Evolutionary conservation across 2,329 filamentous ascomycete genomes (phyloP).

Genomic region (Epichloe bromicola): DNA sequence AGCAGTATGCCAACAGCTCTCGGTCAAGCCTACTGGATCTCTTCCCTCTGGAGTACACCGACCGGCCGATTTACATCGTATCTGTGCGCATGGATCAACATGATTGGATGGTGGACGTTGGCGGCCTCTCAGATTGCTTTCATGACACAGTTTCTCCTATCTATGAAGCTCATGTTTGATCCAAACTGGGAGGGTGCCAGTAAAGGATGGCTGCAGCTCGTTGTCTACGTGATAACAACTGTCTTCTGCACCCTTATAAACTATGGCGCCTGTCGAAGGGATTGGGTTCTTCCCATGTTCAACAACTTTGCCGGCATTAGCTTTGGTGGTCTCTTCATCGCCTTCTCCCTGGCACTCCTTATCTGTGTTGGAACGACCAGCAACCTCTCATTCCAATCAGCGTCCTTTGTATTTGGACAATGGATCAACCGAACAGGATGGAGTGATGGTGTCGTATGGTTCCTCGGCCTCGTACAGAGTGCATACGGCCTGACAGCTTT

Average conservation of each 20-base stretch:
- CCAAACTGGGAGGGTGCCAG: slow-evolving; percentile 30
- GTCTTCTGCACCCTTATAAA: slow-evolving; percentile 35
- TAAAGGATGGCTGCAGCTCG: slow-evolving; percentile 39
- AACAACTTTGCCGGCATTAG: slow-evolving; percentile 43
- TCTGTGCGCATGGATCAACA: slow-evolving; percentile 48
- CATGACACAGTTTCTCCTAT: slow-evolving; percentile 43
- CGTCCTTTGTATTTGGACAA: slow-evolving; percentile 36
- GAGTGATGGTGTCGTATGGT: slow-evolving; percentile 43
- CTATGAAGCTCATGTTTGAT: slow-evolving; percentile 42
- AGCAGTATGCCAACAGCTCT: slow-evolving; percentile 47
- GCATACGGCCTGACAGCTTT: slow-evolving; percentile 44
- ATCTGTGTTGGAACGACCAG: slow-evolving; percentile 35
- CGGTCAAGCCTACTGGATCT: slow-evolving; percentile 45
- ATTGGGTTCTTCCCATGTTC: slow-evolving; percentile 29
- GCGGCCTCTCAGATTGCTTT: slow-evolving; percentile 43
- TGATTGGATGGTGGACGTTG: slow-evolving; percentile 45
- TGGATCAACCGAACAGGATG: slow-evolving; percentile 37
- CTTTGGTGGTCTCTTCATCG: slow-evolving; percentile 38
- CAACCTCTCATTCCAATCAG: slow-evolving; percentile 32
- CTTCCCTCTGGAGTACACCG: slow-evolving; percentile 22
- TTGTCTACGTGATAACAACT: slow-evolving; percentile 40
- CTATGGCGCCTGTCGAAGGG: slow-evolving; percentile 33
- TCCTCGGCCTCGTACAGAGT: slow-evolving; percentile 42
- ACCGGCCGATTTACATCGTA: slow-evolving; percentile 38
- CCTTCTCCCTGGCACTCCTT: slow-evolving; percentile 36